These are phyloP conservation scores for Monosporozyma siamensis DNA, from an alignment of 805 yeast genomes.

Conservation along the genomic window DNA sequence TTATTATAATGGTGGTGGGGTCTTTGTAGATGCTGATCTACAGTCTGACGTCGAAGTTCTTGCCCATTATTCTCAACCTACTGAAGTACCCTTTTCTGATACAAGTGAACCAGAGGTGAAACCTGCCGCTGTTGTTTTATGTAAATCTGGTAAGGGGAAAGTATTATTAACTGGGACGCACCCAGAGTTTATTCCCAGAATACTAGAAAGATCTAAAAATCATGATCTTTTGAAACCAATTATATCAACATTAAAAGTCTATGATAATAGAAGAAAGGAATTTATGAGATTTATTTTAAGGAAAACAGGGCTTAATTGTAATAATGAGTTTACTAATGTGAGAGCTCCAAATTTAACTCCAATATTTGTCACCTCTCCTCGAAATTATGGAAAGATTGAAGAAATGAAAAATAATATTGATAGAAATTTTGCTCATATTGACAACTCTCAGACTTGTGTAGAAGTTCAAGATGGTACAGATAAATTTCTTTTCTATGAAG, in stretches of 20 bases:
- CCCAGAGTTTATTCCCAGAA: slow-evolving; percentile 69
- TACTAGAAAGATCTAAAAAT: slow-evolving; percentile 33
- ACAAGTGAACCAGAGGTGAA: slow-evolving; percentile 19
- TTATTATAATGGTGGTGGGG: slow-evolving; percentile 87
- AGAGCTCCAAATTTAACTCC: slow-evolving; percentile 64
- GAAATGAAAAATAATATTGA: slow-evolving; percentile 13
- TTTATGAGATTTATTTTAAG: slow-evolving; percentile 51
- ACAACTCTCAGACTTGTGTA: slow-evolving; percentile 37
- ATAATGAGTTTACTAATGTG: slow-evolving; percentile 41
- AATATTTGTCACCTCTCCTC: slow-evolving; percentile 33
- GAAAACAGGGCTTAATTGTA: slow-evolving; percentile 54
- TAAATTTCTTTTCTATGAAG: slow-evolving; percentile 16
- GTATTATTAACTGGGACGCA: slow-evolving; percentile 80
- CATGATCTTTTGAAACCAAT: slow-evolving; percentile 29
- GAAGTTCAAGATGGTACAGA: slow-evolving; percentile 32
- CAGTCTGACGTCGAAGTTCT: slow-evolving; percentile 57
- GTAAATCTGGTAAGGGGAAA: slow-evolving; percentile 57
- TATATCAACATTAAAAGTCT: slow-evolving; percentile 33
- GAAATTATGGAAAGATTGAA: slow-evolving; percentile 6
- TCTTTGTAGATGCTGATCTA: slow-evolving; percentile 66
- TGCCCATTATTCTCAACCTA: slow-evolving; percentile 51
- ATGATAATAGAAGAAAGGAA: slow-evolving; percentile 40
- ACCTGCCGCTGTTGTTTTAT: slow-evolving; percentile 64
- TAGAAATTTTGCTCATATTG: slow-evolving; percentile 20
- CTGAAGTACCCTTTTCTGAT: slow-evolving; percentile 40